Evolutionary conservation across 2,329 filamentous ascomycete genomes (phyloP).

Genomic region (Ceratocystiopsis brevicomis): DNA sequence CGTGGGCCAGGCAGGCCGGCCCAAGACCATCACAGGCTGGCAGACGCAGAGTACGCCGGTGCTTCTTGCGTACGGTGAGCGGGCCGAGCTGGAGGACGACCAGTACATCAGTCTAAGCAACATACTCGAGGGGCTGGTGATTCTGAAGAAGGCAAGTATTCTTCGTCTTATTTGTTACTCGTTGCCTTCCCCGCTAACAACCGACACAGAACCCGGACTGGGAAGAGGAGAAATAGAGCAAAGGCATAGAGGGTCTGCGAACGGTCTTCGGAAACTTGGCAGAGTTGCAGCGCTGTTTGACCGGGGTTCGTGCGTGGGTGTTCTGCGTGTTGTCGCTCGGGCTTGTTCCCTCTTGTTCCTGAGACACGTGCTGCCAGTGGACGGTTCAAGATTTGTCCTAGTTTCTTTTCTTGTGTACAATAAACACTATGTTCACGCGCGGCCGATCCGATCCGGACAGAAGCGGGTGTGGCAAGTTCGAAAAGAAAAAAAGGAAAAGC

Average conservation of each 20-base stretch:
- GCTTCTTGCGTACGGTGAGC: conserved; percentile 79
- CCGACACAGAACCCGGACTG: conserved; percentile 32
- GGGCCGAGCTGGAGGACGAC: conserved; percentile 93
- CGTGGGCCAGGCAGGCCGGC: conserved; percentile 86
- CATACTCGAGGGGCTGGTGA: conserved; percentile 85
- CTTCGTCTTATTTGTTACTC: neutral
- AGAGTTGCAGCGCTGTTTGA: neutral
- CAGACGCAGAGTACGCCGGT: conserved; percentile 99
- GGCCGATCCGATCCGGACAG: no score
- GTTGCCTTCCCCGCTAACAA: neutral
- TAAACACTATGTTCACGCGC: neutral
- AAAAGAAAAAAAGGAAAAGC: no score
- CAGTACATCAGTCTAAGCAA: conserved; percentile 85
- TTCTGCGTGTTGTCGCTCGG: neutral
- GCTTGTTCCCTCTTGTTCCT: no score
- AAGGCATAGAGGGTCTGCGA: no score
- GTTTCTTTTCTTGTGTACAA: conserved; percentile 6
- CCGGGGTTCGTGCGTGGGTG: neutral
- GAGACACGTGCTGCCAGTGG: neutral
- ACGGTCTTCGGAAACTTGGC: no score
- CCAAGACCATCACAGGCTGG: conserved; percentile 98
- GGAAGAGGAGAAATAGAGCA: conserved; percentile 24
- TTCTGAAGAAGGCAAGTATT: conserved; percentile 69
- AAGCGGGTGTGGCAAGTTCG: no score
- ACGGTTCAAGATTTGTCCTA: no score